Conservation (phyloP, 148 eudicot genomes). For the Cornus florida region DNA sequence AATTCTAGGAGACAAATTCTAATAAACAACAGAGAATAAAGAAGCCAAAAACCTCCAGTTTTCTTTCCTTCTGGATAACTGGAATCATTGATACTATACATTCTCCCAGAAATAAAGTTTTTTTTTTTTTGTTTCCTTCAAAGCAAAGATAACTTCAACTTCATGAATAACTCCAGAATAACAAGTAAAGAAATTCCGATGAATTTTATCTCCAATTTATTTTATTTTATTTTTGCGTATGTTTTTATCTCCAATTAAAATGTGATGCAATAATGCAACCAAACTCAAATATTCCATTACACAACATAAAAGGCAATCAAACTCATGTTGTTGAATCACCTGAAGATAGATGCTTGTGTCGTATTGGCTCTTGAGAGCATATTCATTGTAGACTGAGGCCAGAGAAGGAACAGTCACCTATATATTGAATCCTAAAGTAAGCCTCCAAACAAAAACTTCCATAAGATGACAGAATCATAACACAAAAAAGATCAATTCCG, state of each 20-base stretch:
- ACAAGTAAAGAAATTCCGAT: too few species aligned
- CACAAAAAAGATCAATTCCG: background rate
- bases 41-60: background rate
- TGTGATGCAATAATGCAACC: background rate
- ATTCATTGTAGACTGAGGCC: slow-evolving; percentile 93
- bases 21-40: background rate
- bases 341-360: slow-evolving; percentile 95
- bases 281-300: background rate
- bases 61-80: background rate
- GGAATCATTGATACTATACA: too few species aligned
- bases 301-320: background rate
- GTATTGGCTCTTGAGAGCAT: slow-evolving; percentile 93
- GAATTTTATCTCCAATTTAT: background rate
- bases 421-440: slow-evolving; percentile 16
- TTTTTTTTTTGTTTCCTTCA: too few species aligned
- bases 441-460: background rate
- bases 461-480: slow-evolving; percentile 7
- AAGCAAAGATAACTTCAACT: too few species aligned
- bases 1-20: slow-evolving; percentile 3
- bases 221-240: too few species aligned
- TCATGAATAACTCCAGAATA: too few species aligned
- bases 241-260: background rate
- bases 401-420: slow-evolving; percentile 86
- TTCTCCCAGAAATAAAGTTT: too few species aligned
- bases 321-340: slow-evolving; percentile 31